These are phyloP conservation scores for Brachypodium distachyon DNA, from an alignment of 202 grass and related monocot species.

Conservation along the genomic window DNA sequence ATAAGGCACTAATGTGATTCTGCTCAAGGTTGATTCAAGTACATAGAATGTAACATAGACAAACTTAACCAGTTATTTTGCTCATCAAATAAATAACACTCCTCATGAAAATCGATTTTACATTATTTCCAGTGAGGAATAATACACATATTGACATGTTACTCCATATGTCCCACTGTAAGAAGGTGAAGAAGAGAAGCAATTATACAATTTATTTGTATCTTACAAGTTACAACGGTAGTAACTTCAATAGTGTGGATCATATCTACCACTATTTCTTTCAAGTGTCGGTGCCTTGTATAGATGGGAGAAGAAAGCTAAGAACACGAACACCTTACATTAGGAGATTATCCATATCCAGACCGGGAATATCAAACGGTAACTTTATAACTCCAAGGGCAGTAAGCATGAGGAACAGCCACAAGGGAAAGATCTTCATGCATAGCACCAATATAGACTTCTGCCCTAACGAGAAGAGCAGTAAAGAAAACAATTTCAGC, in stretches of 20 bases:
- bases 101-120: not conserved
- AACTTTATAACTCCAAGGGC: conserved; percentile 51
- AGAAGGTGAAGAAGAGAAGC: not conserved
- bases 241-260: not conserved
- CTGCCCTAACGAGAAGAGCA: conserved; percentile 32
- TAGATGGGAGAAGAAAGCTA: not conserved
- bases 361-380: conserved; percentile 53
- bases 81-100: not conserved
- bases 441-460: conserved; percentile 44
- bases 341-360: conserved; percentile 53
- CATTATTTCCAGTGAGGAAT: not conserved
- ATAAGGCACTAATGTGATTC: not conserved
- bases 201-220: not conserved
- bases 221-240: not conserved
- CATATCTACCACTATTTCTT: not conserved
- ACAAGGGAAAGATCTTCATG: conserved; percentile 56
- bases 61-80: not conserved
- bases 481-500: conserved; percentile 6
- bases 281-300: not conserved
- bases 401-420: conserved; percentile 45
- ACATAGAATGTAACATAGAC: not conserved
- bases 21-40: not conserved
- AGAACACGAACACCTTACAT: conserved; percentile 24
- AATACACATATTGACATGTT: not conserved
- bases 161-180: not conserved